These are phyloP conservation scores for Alternaria atra DNA, from an alignment of 2,329 filamentous ascomycete species.

Conservation along the genomic window DNA sequence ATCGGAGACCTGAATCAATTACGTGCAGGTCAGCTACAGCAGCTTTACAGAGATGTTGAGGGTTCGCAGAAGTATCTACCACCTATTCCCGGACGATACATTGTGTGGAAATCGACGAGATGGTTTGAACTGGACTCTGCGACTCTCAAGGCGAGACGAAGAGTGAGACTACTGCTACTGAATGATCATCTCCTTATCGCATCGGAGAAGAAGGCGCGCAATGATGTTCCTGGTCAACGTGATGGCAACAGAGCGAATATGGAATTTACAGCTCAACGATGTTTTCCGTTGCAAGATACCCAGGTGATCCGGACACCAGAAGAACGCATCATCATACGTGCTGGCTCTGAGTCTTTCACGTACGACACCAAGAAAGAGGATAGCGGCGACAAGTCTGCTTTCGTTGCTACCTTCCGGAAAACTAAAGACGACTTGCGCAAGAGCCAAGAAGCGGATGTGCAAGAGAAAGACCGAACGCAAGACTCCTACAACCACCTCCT, in stretches of 20 bases:
- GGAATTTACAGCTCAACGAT: slow-evolving; percentile 91
- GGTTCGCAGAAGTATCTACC: slow-evolving; percentile 97
- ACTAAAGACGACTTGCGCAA: slow-evolving; percentile 91
- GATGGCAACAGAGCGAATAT: slow-evolving; percentile 51
- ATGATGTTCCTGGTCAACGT: slow-evolving; percentile 67
- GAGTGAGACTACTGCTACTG: slow-evolving; percentile 89
- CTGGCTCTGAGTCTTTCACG: slow-evolving; percentile 90
- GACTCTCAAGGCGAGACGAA: slow-evolving; percentile 90
- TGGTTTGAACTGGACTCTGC: slow-evolving; percentile 98
- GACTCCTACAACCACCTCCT: slow-evolving; percentile 89
- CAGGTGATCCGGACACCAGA: slow-evolving; percentile 82
- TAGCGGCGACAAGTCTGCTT: slow-evolving; percentile 76
- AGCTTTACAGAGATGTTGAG: slow-evolving; percentile 96
- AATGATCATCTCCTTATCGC: slow-evolving; percentile 95
- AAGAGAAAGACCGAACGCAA: slow-evolving; percentile 82
- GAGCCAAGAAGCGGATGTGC: slow-evolving; percentile 83
- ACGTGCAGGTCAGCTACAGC: slow-evolving; percentile 74
- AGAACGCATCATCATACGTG: slow-evolving; percentile 80
- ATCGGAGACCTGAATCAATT: slow-evolving; percentile 77
- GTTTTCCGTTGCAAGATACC: slow-evolving; percentile 92
- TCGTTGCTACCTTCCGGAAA: slow-evolving; percentile 91
- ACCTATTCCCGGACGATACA: slow-evolving; percentile 87
- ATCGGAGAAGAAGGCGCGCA: slow-evolving; percentile 90
- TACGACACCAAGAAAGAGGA: slow-evolving; percentile 89
- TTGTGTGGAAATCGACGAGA: slow-evolving; percentile 87